These are phyloP conservation scores for Exserohilum rostratum DNA, from an alignment of 2,329 filamentous ascomycete species.

Conservation along the genomic window DNA sequence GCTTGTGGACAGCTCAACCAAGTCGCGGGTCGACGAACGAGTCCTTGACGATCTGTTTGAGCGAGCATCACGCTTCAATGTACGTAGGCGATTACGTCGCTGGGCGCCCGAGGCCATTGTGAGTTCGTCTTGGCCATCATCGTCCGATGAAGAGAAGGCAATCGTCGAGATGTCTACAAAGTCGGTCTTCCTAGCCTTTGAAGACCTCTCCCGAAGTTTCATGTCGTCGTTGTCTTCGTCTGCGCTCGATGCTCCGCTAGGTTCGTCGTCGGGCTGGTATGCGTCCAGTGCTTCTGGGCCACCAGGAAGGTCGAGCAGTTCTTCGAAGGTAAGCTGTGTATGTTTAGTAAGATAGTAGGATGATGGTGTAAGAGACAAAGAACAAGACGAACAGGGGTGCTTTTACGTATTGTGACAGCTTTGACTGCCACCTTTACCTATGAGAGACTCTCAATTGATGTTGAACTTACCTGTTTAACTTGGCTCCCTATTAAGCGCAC, in stretches of 20 bases:
- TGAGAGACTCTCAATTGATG: not conserved
- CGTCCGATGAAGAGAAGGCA: slow-evolving; percentile 41
- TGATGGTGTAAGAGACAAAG: not conserved
- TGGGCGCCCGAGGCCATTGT: slow-evolving; percentile 10
- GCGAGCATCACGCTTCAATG: slow-evolving; percentile 10
- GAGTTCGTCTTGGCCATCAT: slow-evolving; percentile 26
- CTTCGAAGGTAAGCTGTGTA: slow-evolving; percentile 53
- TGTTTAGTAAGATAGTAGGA: slow-evolving; percentile 3
- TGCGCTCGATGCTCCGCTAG: slow-evolving; percentile 18
- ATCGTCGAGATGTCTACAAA: slow-evolving; percentile 41
- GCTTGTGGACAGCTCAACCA: slow-evolving; percentile 24
- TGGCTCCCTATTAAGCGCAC: slow-evolving; percentile 51
- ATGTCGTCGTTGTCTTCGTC: slow-evolving; percentile 28
- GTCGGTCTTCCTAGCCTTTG: slow-evolving; percentile 21
- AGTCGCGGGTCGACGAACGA: slow-evolving; percentile 20
- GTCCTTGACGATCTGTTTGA: slow-evolving; percentile 21
- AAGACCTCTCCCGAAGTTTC: slow-evolving; percentile 30
- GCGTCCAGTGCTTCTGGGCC: slow-evolving; percentile 54
- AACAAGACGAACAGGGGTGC: not conserved
- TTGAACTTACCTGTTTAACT: slow-evolving; percentile 50
- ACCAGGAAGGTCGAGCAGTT: slow-evolving; percentile 54
- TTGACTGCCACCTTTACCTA: slow-evolving; percentile 3
- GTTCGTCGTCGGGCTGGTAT: slow-evolving; percentile 43
- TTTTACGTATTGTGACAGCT: not conserved
- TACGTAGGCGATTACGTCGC: slow-evolving; percentile 23